Percentiles rank a stretch among this genome's conserved stretches.
Evolutionary conservation across 2,329 filamentous ascomycete species (phyloP).

Genomic region (Diaporthe sp.): DNA sequence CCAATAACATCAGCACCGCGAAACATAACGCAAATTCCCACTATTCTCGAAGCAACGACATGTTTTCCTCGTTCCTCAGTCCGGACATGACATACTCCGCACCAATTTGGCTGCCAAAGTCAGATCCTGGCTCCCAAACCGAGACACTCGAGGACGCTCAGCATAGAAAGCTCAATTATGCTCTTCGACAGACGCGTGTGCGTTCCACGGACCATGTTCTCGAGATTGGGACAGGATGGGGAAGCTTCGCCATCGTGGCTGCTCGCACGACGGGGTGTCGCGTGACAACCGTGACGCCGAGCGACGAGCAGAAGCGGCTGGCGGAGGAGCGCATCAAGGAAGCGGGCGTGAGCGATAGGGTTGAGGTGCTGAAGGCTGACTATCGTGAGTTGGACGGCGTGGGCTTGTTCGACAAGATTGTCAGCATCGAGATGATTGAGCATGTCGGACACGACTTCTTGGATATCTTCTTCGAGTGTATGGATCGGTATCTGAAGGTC

Average conservation of each 20-base stretch:
- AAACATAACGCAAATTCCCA: constrained; percentile 29
- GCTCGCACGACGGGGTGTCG: constrained; percentile 32
- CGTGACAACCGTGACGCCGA: constrained; percentile 38
- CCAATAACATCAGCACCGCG: constrained; percentile 32
- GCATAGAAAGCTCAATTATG: constrained; percentile 36
- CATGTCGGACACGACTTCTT: constrained; percentile 38
- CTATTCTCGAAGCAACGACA: constrained; percentile 38
- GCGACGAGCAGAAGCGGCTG: constrained; percentile 36
- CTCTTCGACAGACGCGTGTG: constrained; percentile 30
- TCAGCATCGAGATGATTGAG: constrained; percentile 41
- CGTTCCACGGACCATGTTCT: constrained; percentile 34
- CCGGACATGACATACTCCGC: constrained; percentile 40
- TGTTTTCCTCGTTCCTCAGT: constrained; percentile 37
- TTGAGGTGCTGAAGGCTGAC: constrained; percentile 34
- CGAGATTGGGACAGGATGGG: constrained; percentile 39
- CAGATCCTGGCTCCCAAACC: constrained; percentile 11
- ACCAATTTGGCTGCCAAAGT: constrained; percentile 36
- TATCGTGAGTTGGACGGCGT: constrained; percentile 33
- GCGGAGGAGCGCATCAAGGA: constrained; percentile 32
- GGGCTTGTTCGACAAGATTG: constrained; percentile 35
- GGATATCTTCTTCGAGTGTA: constrained; percentile 36
- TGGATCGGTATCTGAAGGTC: constrained; percentile 36
- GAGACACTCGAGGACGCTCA: constrained; percentile 39
- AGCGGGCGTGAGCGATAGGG: constrained; percentile 24
- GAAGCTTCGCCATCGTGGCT: constrained; percentile 39